These are phyloP conservation scores for Podaxis carcinomalis DNA, from an alignment of 768 basidiomycete genomes.

Conservation along the genomic window DNA sequence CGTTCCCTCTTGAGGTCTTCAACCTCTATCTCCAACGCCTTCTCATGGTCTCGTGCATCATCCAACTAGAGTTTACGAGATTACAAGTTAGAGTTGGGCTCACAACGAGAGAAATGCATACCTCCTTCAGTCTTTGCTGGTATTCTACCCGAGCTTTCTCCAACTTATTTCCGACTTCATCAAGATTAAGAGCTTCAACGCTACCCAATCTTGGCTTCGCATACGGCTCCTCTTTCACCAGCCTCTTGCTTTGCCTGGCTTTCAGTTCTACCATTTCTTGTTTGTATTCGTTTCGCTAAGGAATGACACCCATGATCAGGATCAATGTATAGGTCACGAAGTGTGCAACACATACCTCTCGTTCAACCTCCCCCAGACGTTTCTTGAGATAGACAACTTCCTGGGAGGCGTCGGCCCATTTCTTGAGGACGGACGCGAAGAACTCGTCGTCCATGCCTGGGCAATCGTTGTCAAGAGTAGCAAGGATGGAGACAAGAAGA, in stretches of 20 bases:
- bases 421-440: conserved; percentile 25
- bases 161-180: conserved; percentile 13
- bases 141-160: conserved; percentile 14
- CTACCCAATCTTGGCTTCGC: neutral
- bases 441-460: conserved; percentile 30
- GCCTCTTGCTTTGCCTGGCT: neutral
- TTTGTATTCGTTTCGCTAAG: conserved; percentile 10
- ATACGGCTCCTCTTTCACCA: neutral
- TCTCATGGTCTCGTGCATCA: neutral
- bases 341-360: conserved; percentile 13
- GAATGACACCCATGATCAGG: neutral
- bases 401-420: conserved; percentile 34
- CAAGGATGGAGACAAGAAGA: neutral
- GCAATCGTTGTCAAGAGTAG: conserved; percentile 1
- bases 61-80: neutral
- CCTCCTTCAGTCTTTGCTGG: conserved; percentile 4
- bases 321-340: neutral
- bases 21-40: neutral
- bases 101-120: neutral
- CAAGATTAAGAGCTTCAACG: conserved; percentile 7
- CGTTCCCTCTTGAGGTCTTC: conserved; percentile 5
- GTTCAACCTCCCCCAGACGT: conserved; percentile 23
- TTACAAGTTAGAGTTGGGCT: neutral
- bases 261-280: conserved; percentile 1
- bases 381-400: conserved; percentile 27